Evolutionary conservation across 495 filamentous ascomycete genomes (phyloP).

Genomic region (Penicillium odoratum): DNA sequence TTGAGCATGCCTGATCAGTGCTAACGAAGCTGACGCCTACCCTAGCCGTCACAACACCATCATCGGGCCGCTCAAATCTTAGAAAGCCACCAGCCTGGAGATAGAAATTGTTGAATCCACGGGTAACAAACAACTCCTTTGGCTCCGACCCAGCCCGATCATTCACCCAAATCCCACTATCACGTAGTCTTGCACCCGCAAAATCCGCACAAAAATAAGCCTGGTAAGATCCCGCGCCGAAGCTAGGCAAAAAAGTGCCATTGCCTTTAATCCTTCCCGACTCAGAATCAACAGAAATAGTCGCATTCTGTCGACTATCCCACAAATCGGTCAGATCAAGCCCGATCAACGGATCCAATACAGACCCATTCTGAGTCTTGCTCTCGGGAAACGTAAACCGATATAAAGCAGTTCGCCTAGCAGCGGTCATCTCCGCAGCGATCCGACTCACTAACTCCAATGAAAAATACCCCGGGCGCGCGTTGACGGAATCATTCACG

Average conservation of each 20-base stretch:
- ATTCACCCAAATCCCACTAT: slow-evolving; percentile 67
- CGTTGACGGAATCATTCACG: slow-evolving; percentile 54
- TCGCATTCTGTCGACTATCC: slow-evolving; percentile 62
- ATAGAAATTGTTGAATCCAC: slow-evolving; percentile 56
- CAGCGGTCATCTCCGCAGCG: slow-evolving; percentile 65
- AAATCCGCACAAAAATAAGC: slow-evolving; percentile 75
- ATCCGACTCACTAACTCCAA: slow-evolving; percentile 60
- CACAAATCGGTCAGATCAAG: slow-evolving; percentile 68
- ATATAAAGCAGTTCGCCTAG: slow-evolving; percentile 66
- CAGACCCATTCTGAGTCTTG: slow-evolving; percentile 39
- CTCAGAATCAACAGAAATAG: slow-evolving; percentile 54
- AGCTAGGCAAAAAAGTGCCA: slow-evolving; percentile 68
- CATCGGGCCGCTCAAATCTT: slow-evolving; percentile 47
- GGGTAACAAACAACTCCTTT: slow-evolving; percentile 57
- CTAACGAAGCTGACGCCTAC: slow-evolving; percentile 73
- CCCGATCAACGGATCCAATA: slow-evolving; percentile 55
- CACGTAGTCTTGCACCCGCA: slow-evolving; percentile 53
- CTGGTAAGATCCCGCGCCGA: slow-evolving; percentile 62
- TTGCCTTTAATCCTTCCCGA: slow-evolving; percentile 65
- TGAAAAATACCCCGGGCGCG: slow-evolving; percentile 67
- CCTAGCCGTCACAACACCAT: slow-evolving; percentile 55
- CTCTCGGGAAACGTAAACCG: slow-evolving; percentile 63
- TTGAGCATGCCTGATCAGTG: slow-evolving; percentile 62
- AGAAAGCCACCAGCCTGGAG: slow-evolving; percentile 67
- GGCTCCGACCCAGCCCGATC: slow-evolving; percentile 57